Conservation (phyloP, 2,329 filamentous ascomycete genomes). For the Calonectria henricotiae region DNA sequence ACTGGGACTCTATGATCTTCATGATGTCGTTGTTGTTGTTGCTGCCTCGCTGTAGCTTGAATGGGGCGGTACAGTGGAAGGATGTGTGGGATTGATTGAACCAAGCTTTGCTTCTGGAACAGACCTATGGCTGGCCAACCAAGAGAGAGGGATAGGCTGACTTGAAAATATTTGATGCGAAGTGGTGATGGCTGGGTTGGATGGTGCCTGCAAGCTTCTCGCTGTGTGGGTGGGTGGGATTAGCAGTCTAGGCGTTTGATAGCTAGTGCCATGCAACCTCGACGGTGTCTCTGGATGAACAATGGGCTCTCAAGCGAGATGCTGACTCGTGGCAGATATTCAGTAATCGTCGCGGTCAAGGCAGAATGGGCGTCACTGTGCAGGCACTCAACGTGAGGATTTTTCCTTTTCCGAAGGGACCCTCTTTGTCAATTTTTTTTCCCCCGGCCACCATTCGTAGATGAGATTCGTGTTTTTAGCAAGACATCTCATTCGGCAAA, state of each 20-base stretch:
- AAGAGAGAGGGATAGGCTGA: constrained; percentile 18
- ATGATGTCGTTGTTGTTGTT: constrained; percentile 57
- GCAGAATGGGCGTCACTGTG: constrained; percentile 28
- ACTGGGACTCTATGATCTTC: constrained; percentile 82
- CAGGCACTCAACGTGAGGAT: constrained; percentile 23
- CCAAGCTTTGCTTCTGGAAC: background rate
- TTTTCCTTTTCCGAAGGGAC: constrained; percentile 29
- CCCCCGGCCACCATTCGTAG: background rate
- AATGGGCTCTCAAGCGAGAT: constrained; percentile 14
- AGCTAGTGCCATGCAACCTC: constrained; percentile 16
- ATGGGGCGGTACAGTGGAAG: constrained; percentile 16
- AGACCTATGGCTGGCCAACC: constrained; percentile 16
- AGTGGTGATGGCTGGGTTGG: background rate
- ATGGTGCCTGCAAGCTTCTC: constrained; percentile 18
- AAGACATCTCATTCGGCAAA: background rate
- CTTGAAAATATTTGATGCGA: background rate
- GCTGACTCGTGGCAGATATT: constrained; percentile 3
- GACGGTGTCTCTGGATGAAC: background rate
- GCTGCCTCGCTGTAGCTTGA: constrained; percentile 7
- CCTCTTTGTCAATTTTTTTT: constrained; percentile 24
- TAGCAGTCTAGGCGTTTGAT: background rate
- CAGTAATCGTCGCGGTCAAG: constrained; percentile 21
- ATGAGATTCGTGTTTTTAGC: constrained; percentile 5
- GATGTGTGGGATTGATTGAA: background rate
- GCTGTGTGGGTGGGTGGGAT: constrained; percentile 1